Conservation (phyloP, 129 eudicot species). For the Erigeron canadensis region DNA sequence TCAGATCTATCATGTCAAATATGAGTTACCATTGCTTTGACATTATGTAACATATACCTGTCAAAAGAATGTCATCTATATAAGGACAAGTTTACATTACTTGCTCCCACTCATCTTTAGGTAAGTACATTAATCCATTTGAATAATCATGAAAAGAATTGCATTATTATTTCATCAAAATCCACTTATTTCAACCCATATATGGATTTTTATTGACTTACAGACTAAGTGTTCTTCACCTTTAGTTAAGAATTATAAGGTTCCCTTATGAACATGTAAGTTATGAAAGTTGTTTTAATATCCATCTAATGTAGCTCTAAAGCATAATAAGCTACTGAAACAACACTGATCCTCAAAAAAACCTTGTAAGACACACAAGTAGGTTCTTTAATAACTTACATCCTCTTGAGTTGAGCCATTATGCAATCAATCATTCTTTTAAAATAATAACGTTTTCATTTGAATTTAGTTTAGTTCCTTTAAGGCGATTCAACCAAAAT, state of each 20-base stretch:
- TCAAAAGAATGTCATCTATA: too few species aligned
- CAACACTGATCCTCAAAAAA: too few species aligned
- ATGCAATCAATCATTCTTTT: not conserved
- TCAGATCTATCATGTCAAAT: not conserved
- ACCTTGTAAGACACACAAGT: too few species aligned
- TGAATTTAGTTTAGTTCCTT: not conserved
- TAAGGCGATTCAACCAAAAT: too few species aligned
- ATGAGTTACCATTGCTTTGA: too few species aligned
- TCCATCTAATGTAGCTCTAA: not conserved
- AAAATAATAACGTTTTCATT: not conserved
- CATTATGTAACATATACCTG: too few species aligned
- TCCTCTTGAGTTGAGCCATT: not conserved
- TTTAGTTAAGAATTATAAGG: not conserved
- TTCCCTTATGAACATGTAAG: not conserved
- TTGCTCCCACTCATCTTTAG: not conserved
- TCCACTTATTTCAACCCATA: not conserved
- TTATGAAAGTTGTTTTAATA: not conserved
- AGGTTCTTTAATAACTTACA: too few species aligned
- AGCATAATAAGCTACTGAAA: too few species aligned
- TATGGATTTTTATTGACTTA: not conserved
- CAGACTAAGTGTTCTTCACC: not conserved
- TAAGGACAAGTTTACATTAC: too few species aligned
- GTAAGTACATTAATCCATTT: not conserved
- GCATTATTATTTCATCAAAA: not conserved
- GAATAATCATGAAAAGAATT: not conserved